Percentiles rank a stretch among this genome's conserved stretches.
phyloP scores from a whole-genome alignment of 176 grass and related monocot species.

The Carex littledalei region DNA sequence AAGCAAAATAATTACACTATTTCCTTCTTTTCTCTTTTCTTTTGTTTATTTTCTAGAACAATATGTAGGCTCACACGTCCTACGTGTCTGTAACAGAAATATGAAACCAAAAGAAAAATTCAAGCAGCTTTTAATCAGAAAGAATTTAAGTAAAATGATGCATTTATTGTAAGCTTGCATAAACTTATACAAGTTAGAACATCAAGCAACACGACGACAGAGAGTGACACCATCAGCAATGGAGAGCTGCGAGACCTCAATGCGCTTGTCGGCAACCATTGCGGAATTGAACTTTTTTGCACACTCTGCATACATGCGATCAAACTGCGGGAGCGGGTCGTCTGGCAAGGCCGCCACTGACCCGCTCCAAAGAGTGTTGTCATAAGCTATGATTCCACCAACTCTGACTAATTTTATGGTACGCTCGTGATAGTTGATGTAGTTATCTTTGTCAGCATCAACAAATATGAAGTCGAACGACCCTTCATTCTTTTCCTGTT shows the following conservation, averaged over 20 bases:
- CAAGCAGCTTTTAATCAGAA: background rate
- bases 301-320: background rate
- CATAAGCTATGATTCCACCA: constrained; percentile 48
- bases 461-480: constrained; percentile 64
- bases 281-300: constrained; percentile 30
- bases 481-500: constrained; percentile 28
- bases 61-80: background rate
- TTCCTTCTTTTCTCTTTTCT: background rate
- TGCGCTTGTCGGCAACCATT: constrained; percentile 24
- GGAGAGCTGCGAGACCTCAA: constrained; percentile 60
- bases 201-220: constrained; percentile 53
- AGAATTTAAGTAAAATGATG: background rate
- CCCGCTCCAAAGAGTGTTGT: constrained; percentile 68
- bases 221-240: constrained; percentile 66
- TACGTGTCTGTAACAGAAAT: background rate
- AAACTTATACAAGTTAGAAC: background rate
- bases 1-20: background rate
- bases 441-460: constrained; percentile 62
- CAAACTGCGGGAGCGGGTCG: background rate
- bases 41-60: background rate
- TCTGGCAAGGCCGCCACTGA: constrained; percentile 38
- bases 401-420: constrained; percentile 39
- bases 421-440: constrained; percentile 47
- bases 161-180: background rate
- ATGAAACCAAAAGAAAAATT: constrained; percentile 4